Evolutionary conservation across 768 basidiomycete species (phyloP), one percentile per base, ranked within the genome.

Genomic region (Kwoniella botswanensis): DNA sequence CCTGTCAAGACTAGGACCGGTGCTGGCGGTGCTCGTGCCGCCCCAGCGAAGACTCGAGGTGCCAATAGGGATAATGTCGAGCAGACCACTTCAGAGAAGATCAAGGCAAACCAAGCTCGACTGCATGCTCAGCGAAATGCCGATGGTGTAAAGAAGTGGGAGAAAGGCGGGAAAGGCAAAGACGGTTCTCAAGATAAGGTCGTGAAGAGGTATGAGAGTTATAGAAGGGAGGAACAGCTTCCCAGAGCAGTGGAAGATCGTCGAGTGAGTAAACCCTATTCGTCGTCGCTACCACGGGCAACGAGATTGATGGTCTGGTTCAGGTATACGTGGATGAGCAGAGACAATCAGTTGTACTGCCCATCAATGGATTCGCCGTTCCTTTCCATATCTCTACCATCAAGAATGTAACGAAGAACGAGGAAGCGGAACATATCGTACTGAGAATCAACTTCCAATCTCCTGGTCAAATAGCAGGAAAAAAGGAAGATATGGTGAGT

Each of bases 341-440:
- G 81, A 88, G 91, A 17, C 90, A 92, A 71, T 93, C 94, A 0
- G 90, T 98, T 63, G 88, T 98, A 57, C 84, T 98, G 3, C 97
- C 97, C 17, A 90, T 98, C 73, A 89, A 98, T 77, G 97, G 97
- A 3, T 98, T 91, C 77, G 93, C 94, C 0, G 94, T 96, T 0
- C 94, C 96, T 0, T 98, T 96, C 87, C 97, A 99, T 81, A 95
- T 98, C 85, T 96, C 96, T 80, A 94, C 94, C 1, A 93, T 99
- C 74, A 98, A 99, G 85, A 98, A 96, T 81, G 92, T 91, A 41
- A 94, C 92, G 86, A 98, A 98, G 86, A 97, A 89, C 73, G 96
- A 99, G 73, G 97, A 98, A 84, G 93, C 92, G 5, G 94, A 98
- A 62, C 92, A 90, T 82, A 95, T 94, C 0, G 93, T 93, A 78